A percentile compares a stretch with the other conserved stretches of the same genome.
These are phyloP conservation scores for Exophiala alcalophila DNA, from an alignment of 2,329 filamentous ascomycete genomes.

Conservation along the genomic window DNA sequence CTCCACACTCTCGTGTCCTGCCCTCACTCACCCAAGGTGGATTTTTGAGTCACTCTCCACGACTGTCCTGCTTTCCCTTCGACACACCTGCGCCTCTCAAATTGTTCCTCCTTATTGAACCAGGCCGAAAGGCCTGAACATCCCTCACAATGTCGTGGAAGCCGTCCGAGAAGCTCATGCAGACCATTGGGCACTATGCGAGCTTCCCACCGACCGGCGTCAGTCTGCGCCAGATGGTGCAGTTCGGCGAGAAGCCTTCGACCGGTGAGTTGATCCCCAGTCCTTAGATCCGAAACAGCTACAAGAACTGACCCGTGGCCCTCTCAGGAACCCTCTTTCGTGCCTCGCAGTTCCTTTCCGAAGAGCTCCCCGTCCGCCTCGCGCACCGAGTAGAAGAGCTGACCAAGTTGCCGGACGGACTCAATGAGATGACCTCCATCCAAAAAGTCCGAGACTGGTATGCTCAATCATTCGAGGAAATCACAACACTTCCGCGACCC, in stretches of 20 bases:
- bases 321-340: slow-evolving; percentile 82
- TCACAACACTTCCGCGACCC: slow-evolving; percentile 80
- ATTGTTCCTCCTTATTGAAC: slow-evolving; percentile 24
- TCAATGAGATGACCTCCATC: slow-evolving; percentile 98
- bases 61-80: slow-evolving; percentile 3
- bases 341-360: slow-evolving; percentile 95
- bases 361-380: slow-evolving; percentile 94
- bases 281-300: neutral
- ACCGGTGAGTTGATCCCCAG: slow-evolving; percentile 58
- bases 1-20: slow-evolving; percentile 7
- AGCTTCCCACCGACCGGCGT: slow-evolving; percentile 95
- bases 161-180: slow-evolving; percentile 84
- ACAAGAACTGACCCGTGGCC: slow-evolving; percentile 3
- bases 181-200: slow-evolving; percentile 95
- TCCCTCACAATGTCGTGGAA: slow-evolving; percentile 78
- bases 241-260: slow-evolving; percentile 92
- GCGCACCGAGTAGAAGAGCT: slow-evolving; percentile 96
- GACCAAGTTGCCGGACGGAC: slow-evolving; percentile 83
- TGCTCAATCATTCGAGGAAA: slow-evolving; percentile 99
- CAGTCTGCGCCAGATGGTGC: slow-evolving; percentile 97
- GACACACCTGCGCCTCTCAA: slow-evolving; percentile 15
- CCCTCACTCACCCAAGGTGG: slow-evolving; percentile 4
- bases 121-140: slow-evolving; percentile 32
- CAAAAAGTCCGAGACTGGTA: slow-evolving; percentile 97
- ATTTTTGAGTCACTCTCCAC: slow-evolving; percentile 19